Evolutionary conservation across 208 protist species (phyloP), one percentile per base, ranked within the genome.

Genomic region (Leptomonas seymouri): DNA sequence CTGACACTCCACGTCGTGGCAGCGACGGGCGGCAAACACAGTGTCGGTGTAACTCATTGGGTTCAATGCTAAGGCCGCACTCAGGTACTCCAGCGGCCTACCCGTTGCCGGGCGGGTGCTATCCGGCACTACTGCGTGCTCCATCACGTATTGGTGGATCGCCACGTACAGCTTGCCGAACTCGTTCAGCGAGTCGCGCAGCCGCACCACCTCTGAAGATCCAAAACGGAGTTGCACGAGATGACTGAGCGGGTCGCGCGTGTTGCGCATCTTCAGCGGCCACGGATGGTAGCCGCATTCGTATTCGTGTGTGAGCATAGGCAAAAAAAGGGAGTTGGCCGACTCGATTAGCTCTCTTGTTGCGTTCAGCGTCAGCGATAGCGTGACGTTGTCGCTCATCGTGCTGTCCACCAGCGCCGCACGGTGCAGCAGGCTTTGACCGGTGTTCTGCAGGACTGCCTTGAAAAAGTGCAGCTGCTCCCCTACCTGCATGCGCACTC

Each of bases 251-350:
- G 91, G 91, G 55, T 96, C 91, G 36, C 75, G 69, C 4, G 75
- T 91, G 82, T 96, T 96, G 69, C 91, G 91, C 71, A 91, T 63
- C 67, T 89, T 91, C 27, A 93, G 51, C 36, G 91, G 89, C 89
- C 88, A 96, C 12, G 91, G 91, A 72, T 96, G 91, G 62, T 94
- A 96, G 45, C 91, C 91, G 45, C 79, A 83, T 21, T 61, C 71
- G 76, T 96, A 96, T 68, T 94, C 89, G 34, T 31, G 80, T 21
- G 87, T 88, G 30, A 94, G 67, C 91, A 96, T 96, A 20, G 91
- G 91, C 8, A 85, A 12, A 30, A 96, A 61, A 41, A 96, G 74
- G 23, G 79, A 70, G 36, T 54, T 73, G 39, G 82, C 87, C 15
- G 89, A 91, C 27, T 80, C 82, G 54, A 96, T 82, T 16, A 92